Evolutionary conservation across 2,329 filamentous ascomycete genomes (phyloP).

Genomic region (Paramyrothecium sp.): DNA sequence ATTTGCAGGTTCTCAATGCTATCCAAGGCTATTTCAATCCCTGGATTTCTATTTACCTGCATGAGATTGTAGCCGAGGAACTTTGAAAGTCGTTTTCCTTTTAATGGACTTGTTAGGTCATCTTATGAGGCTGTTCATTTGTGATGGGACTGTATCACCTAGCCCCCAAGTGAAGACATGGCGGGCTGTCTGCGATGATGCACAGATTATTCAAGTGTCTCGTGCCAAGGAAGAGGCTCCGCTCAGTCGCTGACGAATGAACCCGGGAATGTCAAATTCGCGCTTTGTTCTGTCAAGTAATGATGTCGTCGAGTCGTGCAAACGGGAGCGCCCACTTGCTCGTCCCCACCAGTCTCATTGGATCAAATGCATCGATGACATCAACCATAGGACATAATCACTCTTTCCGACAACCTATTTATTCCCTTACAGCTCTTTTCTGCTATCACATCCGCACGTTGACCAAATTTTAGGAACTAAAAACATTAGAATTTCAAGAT

Average conservation of each 20-base stretch:
- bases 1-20: too few species aligned
- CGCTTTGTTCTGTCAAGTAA: not conserved
- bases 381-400: not conserved
- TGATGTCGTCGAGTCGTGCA: not conserved
- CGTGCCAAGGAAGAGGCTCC: too few species aligned
- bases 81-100: too few species aligned
- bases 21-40: too few species aligned
- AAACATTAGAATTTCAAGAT: slow-evolving; percentile 16
- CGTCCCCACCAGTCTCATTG: not conserved
- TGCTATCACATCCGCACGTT: not conserved
- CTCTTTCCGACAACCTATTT: not conserved
- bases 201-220: too few species aligned
- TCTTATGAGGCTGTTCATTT: too few species aligned
- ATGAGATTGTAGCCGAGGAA: too few species aligned
- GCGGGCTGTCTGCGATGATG: too few species aligned
- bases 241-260: not conserved
- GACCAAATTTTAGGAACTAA: not conserved
- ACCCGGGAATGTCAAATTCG: not conserved
- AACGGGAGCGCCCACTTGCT: not conserved
- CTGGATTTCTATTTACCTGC: too few species aligned
- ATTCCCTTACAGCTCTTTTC: not conserved
- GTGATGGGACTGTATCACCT: too few species aligned
- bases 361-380: not conserved
- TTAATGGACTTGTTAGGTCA: too few species aligned
- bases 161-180: too few species aligned